Conservation (phyloP, 164 flowering plant species). For the Cinnamomum chago region DNA sequence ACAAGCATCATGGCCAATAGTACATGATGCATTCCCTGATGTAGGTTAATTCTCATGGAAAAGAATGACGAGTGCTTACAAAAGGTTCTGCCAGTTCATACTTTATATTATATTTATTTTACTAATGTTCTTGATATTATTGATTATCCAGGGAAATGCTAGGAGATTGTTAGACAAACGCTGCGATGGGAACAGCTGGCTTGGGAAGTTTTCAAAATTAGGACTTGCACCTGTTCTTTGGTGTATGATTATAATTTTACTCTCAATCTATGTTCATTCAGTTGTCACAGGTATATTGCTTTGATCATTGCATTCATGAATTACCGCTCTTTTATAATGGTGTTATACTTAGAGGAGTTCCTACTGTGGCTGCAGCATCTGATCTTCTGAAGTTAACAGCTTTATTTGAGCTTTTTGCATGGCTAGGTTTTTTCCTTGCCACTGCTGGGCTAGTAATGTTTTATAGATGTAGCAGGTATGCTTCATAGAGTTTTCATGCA, state of each 20-base stretch:
- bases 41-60: neutral
- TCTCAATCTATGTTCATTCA: constrained; percentile 59
- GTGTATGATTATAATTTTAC: constrained; percentile 60
- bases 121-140: neutral
- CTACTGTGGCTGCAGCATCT: constrained; percentile 47
- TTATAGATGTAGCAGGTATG: constrained; percentile 90
- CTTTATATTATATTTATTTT: too few species aligned
- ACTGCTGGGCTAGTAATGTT: constrained; percentile 69
- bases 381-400: constrained; percentile 65
- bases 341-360: constrained; percentile 7
- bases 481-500: constrained; percentile 25
- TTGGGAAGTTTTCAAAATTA: constrained; percentile 70
- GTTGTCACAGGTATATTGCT: constrained; percentile 64
- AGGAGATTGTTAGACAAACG: constrained; percentile 81
- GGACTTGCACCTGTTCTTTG: constrained; percentile 90
- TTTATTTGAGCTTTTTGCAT: constrained; percentile 69
- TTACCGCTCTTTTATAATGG: neutral
- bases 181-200: constrained; percentile 62
- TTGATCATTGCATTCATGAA: constrained; percentile 5
- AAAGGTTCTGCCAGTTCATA: too few species aligned
- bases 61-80: neutral
- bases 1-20: neutral
- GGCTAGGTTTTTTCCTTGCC: constrained; percentile 81
- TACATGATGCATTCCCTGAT: neutral
- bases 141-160: constrained; percentile 73